A percentile compares a stretch with the other conserved stretches of the same genome.
These are phyloP conservation scores for Tylopilus felleus DNA, from an alignment of 768 basidiomycete species.

Conservation along the genomic window DNA sequence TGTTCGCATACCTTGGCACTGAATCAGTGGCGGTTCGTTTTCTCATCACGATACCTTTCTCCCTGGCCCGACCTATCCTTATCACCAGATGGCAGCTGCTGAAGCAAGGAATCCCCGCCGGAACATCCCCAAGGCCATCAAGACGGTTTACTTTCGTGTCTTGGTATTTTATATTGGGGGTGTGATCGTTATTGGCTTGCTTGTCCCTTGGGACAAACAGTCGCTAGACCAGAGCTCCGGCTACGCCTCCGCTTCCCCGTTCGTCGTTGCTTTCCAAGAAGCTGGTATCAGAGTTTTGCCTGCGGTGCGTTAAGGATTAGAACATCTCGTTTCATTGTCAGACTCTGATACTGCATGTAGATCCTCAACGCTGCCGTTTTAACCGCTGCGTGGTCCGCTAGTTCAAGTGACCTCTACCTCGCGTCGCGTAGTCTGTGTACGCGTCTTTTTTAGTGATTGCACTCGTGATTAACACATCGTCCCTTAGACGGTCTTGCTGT, in stretches of 20 bases:
- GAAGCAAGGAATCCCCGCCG: conserved; percentile 6
- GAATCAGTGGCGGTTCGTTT: conserved; percentile 5
- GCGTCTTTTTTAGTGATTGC: not conserved
- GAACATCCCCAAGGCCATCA: conserved; percentile 2
- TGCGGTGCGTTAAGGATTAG: not conserved
- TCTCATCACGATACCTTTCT: not conserved
- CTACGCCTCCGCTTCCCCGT: conserved; percentile 15
- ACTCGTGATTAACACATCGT: conserved; percentile 8
- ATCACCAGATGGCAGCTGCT: not conserved
- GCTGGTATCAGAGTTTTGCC: not conserved
- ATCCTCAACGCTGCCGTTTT: conserved; percentile 5
- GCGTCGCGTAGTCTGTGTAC: conserved; percentile 4
- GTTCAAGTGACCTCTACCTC: conserved; percentile 4
- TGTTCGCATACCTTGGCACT: conserved; percentile 1
- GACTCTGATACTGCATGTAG: not conserved
- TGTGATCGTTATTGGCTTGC: conserved; percentile 2
- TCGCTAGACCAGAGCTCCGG: conserved; percentile 22
- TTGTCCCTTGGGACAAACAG: not conserved
- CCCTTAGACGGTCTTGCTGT: conserved; percentile 50
- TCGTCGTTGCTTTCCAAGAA: not conserved
- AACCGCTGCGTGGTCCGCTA: conserved; percentile 5
- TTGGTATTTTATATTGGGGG: conserved; percentile 5
- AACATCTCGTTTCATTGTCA: not conserved
- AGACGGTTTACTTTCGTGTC: conserved; percentile 1
- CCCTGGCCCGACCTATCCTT: not conserved